Evolutionary conservation across 352 stramenopile genomes (phyloP), one percentile per base, ranked within the genome.

Genomic region (Pythium rhizo-oryzae): DNA sequence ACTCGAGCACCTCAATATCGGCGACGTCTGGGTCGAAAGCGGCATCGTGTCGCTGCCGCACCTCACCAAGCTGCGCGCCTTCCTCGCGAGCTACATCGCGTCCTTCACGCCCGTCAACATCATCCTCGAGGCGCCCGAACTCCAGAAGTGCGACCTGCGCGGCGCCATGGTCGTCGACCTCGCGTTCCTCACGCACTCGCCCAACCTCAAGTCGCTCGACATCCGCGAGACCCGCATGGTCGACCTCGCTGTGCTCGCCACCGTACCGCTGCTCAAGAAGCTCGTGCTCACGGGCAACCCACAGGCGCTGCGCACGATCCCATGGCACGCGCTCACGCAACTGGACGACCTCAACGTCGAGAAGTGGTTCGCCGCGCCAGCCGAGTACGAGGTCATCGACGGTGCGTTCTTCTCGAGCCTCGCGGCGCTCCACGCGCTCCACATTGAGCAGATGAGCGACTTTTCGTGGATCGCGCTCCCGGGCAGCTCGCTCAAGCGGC

Each of bases 401-500:
- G 65, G 65, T 41, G 30, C n/a, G 13, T 66, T 71, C 39, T 71
- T 71, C 43, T 57, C 65, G 24, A 66, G 30, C 28, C 58, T 71
- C 25, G 19, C 49, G 43, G 19, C 57, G 21, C 43, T 71, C 28
- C 41, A 61, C 23, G 35, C 25, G 18, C 58, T 71, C 41, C 65
- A 71, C 41, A 71, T 71, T 30, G 65, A 71, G 65, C 65, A 71
- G 41, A 66, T 71, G 57, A 71, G 65, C 51, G 65, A 71, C 44
- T 71, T 71, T 59, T 71, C 65, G 24, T 71, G 65, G 65, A 71
- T 67, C 37, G 57, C 37, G 11, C 25, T 67, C 13, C 65, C 65
- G 15, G 54, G 58, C 33, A 58, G 19, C 15, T 67, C 57, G 8
- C 65, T 71, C 33, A 53, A 52, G 37, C 65, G 65, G n/a, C 57